These are phyloP conservation scores for Yarrowia sp. DNA, from an alignment of 805 yeast genomes.

Conservation along the genomic window DNA sequence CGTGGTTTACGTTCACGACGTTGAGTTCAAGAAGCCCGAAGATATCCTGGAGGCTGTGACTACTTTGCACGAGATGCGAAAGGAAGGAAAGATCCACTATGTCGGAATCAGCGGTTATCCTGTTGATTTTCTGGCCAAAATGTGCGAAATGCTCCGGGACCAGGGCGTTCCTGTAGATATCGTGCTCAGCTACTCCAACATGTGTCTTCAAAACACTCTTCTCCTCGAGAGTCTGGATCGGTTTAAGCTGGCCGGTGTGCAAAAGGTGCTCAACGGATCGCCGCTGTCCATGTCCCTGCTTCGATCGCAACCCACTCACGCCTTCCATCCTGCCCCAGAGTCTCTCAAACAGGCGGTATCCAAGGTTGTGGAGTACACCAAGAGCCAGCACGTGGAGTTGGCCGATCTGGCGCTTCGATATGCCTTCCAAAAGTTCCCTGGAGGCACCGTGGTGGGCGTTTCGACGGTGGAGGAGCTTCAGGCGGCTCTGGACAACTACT, in stretches of 20 bases:
- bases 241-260: conserved; percentile 59
- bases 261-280: conserved; percentile 76
- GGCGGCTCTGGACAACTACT: conserved; percentile 65
- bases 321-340: conserved; percentile 80
- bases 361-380: conserved; percentile 56
- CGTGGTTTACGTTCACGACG: conserved; percentile 84
- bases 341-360: conserved; percentile 58
- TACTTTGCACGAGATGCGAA: conserved; percentile 64
- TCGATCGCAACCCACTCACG: conserved; percentile 67
- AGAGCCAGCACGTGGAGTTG: conserved; percentile 61
- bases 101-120: conserved; percentile 92
- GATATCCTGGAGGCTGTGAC: conserved; percentile 67
- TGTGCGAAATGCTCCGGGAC: conserved; percentile 54
- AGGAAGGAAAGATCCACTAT: conserved; percentile 65
- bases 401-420: conserved; percentile 84
- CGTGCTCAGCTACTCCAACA: conserved; percentile 77
- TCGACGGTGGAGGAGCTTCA: conserved; percentile 68
- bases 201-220: conserved; percentile 80
- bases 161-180: conserved; percentile 72
- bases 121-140: conserved; percentile 64
- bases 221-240: conserved; percentile 55
- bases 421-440: conserved; percentile 71
- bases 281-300: conserved; percentile 88
- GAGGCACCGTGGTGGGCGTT: conserved; percentile 80
- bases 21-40: conserved; percentile 72